A percentile compares a stretch with the other conserved stretches of the same genome.
phyloP scores from a whole-genome alignment of 2,329 filamentous ascomycete species.

The Fusarium stilboides region DNA sequence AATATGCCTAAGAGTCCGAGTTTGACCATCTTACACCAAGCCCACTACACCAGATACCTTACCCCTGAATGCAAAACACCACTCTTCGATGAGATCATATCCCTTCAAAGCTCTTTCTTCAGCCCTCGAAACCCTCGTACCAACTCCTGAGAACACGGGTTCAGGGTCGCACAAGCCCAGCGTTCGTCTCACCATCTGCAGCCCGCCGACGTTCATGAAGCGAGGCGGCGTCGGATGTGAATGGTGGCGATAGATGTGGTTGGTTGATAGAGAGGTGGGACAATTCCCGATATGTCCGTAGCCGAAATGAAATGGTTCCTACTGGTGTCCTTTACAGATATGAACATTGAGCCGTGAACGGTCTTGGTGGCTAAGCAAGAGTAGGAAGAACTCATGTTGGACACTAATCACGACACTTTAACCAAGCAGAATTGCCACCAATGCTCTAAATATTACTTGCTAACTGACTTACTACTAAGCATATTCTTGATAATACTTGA shows the following conservation, averaged over 20 bases:
- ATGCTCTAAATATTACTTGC: background rate
- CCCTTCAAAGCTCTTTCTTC: background rate
- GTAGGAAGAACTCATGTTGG: background rate
- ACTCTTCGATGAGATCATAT: conserved; percentile 11
- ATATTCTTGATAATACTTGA: background rate
- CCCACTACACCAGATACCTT: background rate
- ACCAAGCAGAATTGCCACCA: background rate
- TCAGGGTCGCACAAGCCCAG: conserved; percentile 29
- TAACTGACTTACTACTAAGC: background rate
- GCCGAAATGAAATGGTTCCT: conserved; percentile 31
- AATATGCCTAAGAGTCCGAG: background rate
- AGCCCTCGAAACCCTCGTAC: background rate
- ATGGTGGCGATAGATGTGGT: conserved; percentile 19
- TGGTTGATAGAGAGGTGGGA: conserved; percentile 24
- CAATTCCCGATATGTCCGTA: conserved; percentile 22
- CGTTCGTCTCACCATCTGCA: conserved; percentile 41
- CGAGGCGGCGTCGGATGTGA: conserved; percentile 36
- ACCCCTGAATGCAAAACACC: conserved; percentile 1
- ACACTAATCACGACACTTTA: background rate
- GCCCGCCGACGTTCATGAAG: conserved; percentile 40
- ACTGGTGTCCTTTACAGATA: background rate
- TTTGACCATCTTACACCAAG: background rate
- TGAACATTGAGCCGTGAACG: background rate
- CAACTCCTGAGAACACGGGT: conserved; percentile 4
- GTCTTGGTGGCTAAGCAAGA: background rate